Evolutionary conservation across 2,329 filamentous ascomycete genomes (phyloP).

Genomic region (Colletotrichum navitas): DNA sequence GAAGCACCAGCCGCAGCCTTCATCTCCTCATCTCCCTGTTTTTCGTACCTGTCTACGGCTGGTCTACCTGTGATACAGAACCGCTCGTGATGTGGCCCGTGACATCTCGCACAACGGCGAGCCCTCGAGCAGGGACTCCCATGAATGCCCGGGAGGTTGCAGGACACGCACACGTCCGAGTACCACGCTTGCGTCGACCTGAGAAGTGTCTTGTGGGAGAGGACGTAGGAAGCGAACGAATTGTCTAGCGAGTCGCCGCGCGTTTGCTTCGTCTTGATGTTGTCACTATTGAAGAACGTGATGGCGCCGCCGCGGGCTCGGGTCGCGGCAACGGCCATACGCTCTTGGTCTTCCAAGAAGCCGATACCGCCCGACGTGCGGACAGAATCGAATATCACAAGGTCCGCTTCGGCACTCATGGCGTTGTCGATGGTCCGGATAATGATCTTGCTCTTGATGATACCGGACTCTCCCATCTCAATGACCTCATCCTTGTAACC

Average conservation of each 20-base stretch:
- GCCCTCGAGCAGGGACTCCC: neutral
- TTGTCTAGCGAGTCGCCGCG: constrained; percentile 2
- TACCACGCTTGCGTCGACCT: neutral
- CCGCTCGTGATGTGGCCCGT: neutral
- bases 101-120: neutral
- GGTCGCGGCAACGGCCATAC: constrained; percentile 27
- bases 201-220: neutral
- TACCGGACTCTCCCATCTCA: neutral
- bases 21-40: neutral
- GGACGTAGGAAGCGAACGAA: constrained; percentile 1
- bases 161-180: neutral
- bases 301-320: constrained; percentile 23
- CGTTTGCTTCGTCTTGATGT: neutral
- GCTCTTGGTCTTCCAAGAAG: constrained; percentile 15
- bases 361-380: constrained; percentile 14
- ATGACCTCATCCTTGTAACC: constrained; percentile 16
- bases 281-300: constrained; percentile 1
- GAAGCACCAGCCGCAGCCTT: neutral
- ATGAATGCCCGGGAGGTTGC: neutral
- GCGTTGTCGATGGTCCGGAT: constrained; percentile 24
- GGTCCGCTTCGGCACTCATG: constrained; percentile 31
- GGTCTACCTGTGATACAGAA: neutral
- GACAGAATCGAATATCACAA: constrained; percentile 29
- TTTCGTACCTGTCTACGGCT: neutral
- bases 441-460: constrained; percentile 27